Evolutionary conservation across 1,139 yeast genomes (phyloP).

Genomic region (Suhomyces bribrorum): DNA sequence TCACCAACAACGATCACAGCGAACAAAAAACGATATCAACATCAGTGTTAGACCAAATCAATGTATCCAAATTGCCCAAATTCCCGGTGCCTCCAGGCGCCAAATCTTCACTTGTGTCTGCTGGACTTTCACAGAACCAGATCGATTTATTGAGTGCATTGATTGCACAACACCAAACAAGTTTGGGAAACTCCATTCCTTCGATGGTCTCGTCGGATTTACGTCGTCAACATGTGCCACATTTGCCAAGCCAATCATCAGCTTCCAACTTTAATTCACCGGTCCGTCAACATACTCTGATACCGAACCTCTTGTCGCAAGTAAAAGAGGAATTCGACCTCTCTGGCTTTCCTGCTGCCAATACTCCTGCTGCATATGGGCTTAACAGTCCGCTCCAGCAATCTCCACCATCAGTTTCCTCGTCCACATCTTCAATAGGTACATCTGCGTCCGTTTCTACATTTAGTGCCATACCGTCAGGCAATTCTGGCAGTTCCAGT

Average conservation of each 20-base stretch:
- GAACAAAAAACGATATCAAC: slow-evolving; percentile 1
- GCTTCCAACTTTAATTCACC: slow-evolving; percentile 19
- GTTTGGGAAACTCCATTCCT: slow-evolving; percentile 25
- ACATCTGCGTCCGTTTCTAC: slow-evolving; percentile 9
- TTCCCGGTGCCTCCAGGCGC: slow-evolving; percentile 77
- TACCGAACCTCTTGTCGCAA: slow-evolving; percentile 4
- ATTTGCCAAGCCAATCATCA: slow-evolving; percentile 15
- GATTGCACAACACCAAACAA: slow-evolving; percentile 65
- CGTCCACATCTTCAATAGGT: slow-evolving; percentile 13
- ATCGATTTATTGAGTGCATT: slow-evolving; percentile 71
- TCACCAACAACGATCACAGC: neutral
- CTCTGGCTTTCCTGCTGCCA: slow-evolving; percentile 1
- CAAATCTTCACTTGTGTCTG: slow-evolving; percentile 56
- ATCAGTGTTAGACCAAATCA: slow-evolving; percentile 13
- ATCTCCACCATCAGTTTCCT: slow-evolving; percentile 9
- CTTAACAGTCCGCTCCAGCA: slow-evolving; percentile 12
- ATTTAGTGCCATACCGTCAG: slow-evolving; percentile 1
- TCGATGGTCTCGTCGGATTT: slow-evolving; percentile 3
- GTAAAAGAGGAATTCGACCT: slow-evolving; percentile 7
- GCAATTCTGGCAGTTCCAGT: slow-evolving; percentile 15
- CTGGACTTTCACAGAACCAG: slow-evolving; percentile 66
- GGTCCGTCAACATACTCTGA: slow-evolving; percentile 27
- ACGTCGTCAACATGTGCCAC: slow-evolving; percentile 13
- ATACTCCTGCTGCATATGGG: slow-evolving; percentile 6
- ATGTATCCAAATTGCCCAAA: slow-evolving; percentile 47